These are phyloP conservation scores for Herpetomonas tarakana DNA, from an alignment of 208 protist genomes.

Conservation along the genomic window DNA sequence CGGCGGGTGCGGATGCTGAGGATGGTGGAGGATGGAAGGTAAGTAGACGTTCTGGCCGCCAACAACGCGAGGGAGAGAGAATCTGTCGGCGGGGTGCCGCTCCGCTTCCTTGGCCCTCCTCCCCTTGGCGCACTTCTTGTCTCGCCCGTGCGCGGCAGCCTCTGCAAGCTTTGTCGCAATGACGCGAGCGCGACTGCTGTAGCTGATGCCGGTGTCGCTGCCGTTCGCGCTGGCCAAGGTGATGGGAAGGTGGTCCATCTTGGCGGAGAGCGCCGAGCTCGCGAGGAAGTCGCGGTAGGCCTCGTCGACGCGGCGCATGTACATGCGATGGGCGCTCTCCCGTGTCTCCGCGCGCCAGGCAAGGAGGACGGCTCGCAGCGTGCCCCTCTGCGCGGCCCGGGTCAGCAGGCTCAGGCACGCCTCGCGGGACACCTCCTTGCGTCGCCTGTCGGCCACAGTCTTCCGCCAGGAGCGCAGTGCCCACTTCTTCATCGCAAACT, in stretches of 20 bases:
- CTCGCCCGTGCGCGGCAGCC: conserved; percentile 25
- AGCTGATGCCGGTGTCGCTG: neutral
- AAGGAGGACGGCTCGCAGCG: conserved; percentile 22
- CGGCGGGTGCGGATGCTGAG: too few relatives aligned
- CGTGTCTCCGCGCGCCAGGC: conserved; percentile 50
- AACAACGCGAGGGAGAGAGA: neutral
- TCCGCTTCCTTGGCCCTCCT: conserved; percentile 3
- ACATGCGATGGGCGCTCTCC: conserved; percentile 22
- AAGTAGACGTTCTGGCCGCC: neutral
- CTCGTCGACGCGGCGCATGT: conserved; percentile 31
- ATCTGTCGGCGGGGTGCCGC: neutral
- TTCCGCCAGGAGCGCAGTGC: conserved; percentile 66
- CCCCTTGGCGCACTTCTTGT: neutral
- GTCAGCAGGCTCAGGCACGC: conserved; percentile 8
- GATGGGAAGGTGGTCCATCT: conserved; percentile 28
- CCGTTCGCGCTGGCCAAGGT: conserved; percentile 2
- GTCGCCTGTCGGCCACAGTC: conserved; percentile 17
- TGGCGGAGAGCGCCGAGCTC: conserved; percentile 31
- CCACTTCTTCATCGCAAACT: conserved; percentile 63
- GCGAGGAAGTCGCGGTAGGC: conserved; percentile 51
- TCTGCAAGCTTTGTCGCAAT: conserved; percentile 49
- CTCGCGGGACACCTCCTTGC: conserved; percentile 4
- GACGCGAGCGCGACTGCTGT: conserved; percentile 19
- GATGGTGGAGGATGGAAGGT: neutral
- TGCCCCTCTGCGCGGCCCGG: conserved; percentile 1